Evolutionary conservation across 139 green algal species (phyloP), one percentile per base, ranked within the genome.

Genomic region (Chlorella ohadii): DNA sequence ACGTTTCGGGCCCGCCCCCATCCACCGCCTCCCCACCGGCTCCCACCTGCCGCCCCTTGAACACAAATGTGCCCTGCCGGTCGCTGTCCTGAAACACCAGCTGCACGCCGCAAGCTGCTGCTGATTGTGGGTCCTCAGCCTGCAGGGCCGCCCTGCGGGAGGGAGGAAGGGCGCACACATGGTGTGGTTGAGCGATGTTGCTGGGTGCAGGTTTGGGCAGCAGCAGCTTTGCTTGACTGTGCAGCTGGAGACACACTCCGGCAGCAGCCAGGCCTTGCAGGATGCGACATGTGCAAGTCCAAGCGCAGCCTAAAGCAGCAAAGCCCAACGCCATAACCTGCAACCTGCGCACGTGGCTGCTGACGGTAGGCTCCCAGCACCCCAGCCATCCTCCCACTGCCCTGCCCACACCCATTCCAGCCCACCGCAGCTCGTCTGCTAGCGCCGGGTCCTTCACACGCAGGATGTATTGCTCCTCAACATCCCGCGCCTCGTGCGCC

Each of bases 391-490:
- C 9, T 20, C 16, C 47, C 51, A 28, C n/a, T 11, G 47, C 16
- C 51, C 15, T 31, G 73, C 22, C 44, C 44, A 51, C 44, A 51
- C 7, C 44, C 44, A 51, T 51, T 9, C 44, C 9, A 6, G 6
- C 44, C 44, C 44, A 71, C n/a, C 85, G 79, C 19, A 97, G 84
- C 57, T 86, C 88, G 0, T 90, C 88, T 6, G 93, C 93, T 6
- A 96, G 66, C 13, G 84, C 86, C 15, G 81, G 74, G 75, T 95
- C 88, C 36, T 87, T 74, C 9, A 97, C 91, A 0, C 94, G 87
- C 39, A 97, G 84, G 7, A 97, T 70, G 59, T 90, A 96, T 22
- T 93, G 91, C 84, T 97, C 93, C 78, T 97, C 94, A 28, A 82
- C 65, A 33, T 82, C 73, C 33, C 47, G 55, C 4, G 25, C 41